phyloP scores from a whole-genome alignment of 2,329 filamentous ascomycete species.

The Podosphaera aphanis region DNA sequence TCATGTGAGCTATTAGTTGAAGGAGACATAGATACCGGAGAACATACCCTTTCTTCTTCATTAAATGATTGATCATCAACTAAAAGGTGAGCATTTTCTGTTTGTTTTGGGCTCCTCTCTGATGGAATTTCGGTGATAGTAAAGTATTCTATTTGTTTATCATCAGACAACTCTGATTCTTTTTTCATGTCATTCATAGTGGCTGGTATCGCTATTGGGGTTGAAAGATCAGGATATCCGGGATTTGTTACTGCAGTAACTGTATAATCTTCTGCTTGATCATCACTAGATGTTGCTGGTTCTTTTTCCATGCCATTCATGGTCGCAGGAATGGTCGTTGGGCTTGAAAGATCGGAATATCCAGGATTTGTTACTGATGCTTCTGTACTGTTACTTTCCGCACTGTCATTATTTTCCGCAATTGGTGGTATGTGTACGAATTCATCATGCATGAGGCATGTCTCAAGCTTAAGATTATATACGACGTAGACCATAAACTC shows the following conservation, averaged over 20 bases:
- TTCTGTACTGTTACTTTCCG: constrained; percentile 16
- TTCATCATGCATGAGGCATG: constrained; percentile 79
- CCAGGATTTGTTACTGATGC: constrained; percentile 3
- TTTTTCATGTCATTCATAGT: not conserved
- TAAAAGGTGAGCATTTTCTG: not conserved
- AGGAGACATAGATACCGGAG: not conserved
- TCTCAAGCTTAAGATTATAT: constrained; percentile 90
- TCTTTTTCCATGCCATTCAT: constrained; percentile 8
- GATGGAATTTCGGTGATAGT: not conserved
- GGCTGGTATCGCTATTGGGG: not conserved
- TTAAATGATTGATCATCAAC: not conserved
- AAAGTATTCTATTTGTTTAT: not conserved
- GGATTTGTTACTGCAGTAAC: not conserved
- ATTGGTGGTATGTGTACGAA: constrained; percentile 60
- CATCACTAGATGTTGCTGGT: not conserved
- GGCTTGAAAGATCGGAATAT: constrained; percentile 1
- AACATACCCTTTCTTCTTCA: not conserved
- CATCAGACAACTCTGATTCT: not conserved
- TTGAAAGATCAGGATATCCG: not conserved
- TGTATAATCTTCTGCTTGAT: not conserved
- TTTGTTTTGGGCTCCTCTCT: not conserved
- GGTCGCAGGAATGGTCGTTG: constrained; percentile 7
- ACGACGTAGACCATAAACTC: constrained; percentile 99
- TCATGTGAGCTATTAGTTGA: constrained; percentile 18
- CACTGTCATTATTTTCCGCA: constrained; percentile 23